Percentiles rank a stretch among this genome's conserved stretches.
These are phyloP conservation scores for Leucocoprinus sp. DNA, from an alignment of 768 basidiomycete species.

Conservation along the genomic window DNA sequence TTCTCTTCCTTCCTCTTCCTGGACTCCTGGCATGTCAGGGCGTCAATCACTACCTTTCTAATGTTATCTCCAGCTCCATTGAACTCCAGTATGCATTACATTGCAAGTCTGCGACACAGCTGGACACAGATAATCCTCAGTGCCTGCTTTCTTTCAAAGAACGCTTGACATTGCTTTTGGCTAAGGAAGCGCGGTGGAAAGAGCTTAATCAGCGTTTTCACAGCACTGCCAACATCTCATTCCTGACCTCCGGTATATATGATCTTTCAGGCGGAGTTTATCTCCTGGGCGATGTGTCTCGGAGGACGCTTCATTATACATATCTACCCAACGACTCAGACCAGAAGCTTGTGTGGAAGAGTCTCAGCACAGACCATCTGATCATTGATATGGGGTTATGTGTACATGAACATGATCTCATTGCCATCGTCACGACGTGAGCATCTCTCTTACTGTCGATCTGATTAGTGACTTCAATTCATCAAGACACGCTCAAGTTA, in stretches of 20 bases:
- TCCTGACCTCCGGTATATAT: constrained; percentile 30
- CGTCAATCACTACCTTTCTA: not conserved
- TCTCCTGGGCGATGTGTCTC: constrained; percentile 25
- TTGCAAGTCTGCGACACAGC: constrained; percentile 4
- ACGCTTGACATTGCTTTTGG: constrained; percentile 4
- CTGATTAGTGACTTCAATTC: too few species aligned
- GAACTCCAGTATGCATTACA: constrained; percentile 10
- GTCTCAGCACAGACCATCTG: constrained; percentile 19
- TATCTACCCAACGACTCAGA: constrained; percentile 22
- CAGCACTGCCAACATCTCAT: constrained; percentile 19
- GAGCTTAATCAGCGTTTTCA: constrained; percentile 19
- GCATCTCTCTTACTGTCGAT: constrained; percentile 12
- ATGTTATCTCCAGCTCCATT: constrained; percentile 4
- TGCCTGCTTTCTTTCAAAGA: not conserved
- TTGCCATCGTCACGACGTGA: constrained; percentile 32
- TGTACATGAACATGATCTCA: constrained; percentile 36
- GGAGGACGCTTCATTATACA: constrained; percentile 24
- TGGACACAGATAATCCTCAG: constrained; percentile 13
- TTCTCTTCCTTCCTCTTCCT: constrained; percentile 1
- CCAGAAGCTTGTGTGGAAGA: constrained; percentile 22
- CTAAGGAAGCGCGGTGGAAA: constrained; percentile 19
- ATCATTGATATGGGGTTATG: constrained; percentile 37
- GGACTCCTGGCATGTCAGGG: not conserved
- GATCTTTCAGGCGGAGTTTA: constrained; percentile 35
- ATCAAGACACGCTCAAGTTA: too few species aligned